Evolutionary conservation across 2,329 filamentous ascomycete species (phyloP), one percentile per base, ranked within the genome.

Genomic region (Diaporthe caulivora): DNA sequence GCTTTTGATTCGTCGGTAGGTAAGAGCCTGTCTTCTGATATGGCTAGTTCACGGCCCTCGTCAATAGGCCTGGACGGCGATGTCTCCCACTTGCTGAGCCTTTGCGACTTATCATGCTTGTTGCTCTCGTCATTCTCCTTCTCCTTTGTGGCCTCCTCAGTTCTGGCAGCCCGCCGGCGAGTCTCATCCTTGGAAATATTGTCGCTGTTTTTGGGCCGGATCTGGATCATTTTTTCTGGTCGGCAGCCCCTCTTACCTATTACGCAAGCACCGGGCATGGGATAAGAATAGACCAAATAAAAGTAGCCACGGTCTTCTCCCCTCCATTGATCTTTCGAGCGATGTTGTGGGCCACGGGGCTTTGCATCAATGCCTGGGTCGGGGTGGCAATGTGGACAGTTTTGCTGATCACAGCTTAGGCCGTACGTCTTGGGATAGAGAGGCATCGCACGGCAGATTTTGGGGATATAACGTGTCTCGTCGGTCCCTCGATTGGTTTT

Each of bases 381-480:
- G 2, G 62, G 62, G 7, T 67, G 47, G 15, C 62, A 67, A 29
- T 67, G 62, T 67, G 7, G 47, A 29, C 62, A 67, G 7, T 21
- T 21, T 40, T 18, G 8, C 7, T 17, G 21, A 21, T 53, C 31
- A 4, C 62, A 67, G 47, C 62, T 26, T 2, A 67, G 40, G n/a
- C 62, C 62, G n/a, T 67, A 67, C 2, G 62, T 67, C 17, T 37
- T 67, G 11, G 62, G 62, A n/a, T 67, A 67, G 15, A 51, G 21
- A 11, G 62, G 62, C 47, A 67, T 37, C n/a, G 47, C 62, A 13
- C 21, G 62, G n/a, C 62, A 67, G 13, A 67, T 3, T 53, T 40
- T 67, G 21, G 62, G 31, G 13, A 26, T 7, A 17, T 40, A 29
- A 6, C 44, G 21, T 10, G 18, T 37, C 18, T 18, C 60, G 29